A percentile compares a stretch with the other conserved stretches of the same genome.
phyloP scores from a whole-genome alignment of 2,329 filamentous ascomycete genomes.

The Scedosporium minutisporum region DNA sequence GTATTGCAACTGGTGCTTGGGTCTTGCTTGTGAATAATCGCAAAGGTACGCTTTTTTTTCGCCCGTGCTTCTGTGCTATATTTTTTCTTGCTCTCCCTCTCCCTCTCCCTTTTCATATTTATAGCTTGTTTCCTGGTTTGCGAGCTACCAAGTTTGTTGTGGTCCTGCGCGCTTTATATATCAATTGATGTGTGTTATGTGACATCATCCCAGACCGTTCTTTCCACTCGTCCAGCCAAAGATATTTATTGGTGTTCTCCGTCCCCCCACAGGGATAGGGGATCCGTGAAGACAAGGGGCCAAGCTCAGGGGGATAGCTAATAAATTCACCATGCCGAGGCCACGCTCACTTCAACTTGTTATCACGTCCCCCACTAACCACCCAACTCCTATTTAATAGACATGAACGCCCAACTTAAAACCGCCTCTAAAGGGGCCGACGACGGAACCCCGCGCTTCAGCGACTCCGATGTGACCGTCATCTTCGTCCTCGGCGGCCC shows the following conservation, averaged over 20 bases:
- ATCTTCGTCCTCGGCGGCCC: slow-evolving; percentile 94
- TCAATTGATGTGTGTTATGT: background rate
- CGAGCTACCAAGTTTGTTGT: background rate
- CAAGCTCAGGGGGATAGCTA: background rate
- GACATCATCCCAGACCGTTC: background rate
- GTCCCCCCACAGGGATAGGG: background rate
- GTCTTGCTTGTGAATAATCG: slow-evolving; percentile 38
- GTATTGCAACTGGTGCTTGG: slow-evolving; percentile 38
- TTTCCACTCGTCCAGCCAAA: too few relatives aligned
- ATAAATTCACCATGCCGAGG: background rate
- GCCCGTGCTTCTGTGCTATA: background rate
- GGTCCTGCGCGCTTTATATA: background rate
- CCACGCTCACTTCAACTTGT: background rate
- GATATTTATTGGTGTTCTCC: background rate
- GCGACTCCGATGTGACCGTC: slow-evolving; percentile 69
- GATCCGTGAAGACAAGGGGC: background rate
- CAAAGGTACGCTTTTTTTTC: slow-evolving; percentile 27
- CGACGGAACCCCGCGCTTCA: slow-evolving; percentile 55
- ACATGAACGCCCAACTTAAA: background rate
- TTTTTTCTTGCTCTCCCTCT: background rate
- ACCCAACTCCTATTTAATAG: background rate
- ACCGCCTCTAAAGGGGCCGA: background rate
- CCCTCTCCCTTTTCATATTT: background rate
- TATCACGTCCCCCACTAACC: slow-evolving; percentile 14
- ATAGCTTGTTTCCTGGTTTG: background rate